Evolutionary conservation across 2,329 filamentous ascomycete genomes (phyloP).

Genomic region (Botrytis hyacinthi): DNA sequence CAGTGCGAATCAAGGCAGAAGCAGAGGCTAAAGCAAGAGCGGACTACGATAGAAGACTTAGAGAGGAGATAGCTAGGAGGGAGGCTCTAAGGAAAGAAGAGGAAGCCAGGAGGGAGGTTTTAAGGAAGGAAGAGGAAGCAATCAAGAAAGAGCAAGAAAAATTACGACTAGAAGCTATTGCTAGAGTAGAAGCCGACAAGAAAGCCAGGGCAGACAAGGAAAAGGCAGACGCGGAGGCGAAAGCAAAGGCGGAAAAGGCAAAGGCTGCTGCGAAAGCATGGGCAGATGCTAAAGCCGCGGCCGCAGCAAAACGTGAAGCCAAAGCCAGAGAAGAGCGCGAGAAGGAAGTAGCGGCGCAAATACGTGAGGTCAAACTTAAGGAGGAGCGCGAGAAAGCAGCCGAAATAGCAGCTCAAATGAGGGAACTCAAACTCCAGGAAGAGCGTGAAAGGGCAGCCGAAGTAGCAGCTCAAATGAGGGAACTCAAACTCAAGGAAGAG

Average conservation of each 20-base stretch:
- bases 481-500: not conserved
- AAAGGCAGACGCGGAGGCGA: not conserved
- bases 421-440: constrained; percentile 8
- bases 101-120: constrained; percentile 32
- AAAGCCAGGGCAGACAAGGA: constrained; percentile 16
- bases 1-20: constrained; percentile 38
- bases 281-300: constrained; percentile 6
- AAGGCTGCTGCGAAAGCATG: constrained; percentile 16
- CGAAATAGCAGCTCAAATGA: too few species aligned
- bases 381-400: constrained; percentile 31
- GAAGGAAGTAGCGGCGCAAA: constrained; percentile 27
- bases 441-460: not conserved
- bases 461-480: not conserved
- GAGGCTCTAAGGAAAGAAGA: constrained; percentile 27
- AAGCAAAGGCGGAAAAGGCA: constrained; percentile 36
- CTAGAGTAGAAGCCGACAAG: constrained; percentile 29
- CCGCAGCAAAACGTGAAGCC: constrained; percentile 29
- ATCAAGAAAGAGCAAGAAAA: constrained; percentile 31
- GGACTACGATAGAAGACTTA: constrained; percentile 43
- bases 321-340: constrained; percentile 29
- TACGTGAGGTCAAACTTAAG: constrained; percentile 40
- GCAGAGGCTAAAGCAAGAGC: constrained; percentile 49
- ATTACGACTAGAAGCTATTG: constrained; percentile 29
- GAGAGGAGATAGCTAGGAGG: constrained; percentile 35
- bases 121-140: constrained; percentile 15